A percentile compares a stretch with the other conserved stretches of the same genome.
These are phyloP conservation scores for Orychophragmus violaceus DNA, from an alignment of 345 rosid genomes.

Conservation along the genomic window DNA sequence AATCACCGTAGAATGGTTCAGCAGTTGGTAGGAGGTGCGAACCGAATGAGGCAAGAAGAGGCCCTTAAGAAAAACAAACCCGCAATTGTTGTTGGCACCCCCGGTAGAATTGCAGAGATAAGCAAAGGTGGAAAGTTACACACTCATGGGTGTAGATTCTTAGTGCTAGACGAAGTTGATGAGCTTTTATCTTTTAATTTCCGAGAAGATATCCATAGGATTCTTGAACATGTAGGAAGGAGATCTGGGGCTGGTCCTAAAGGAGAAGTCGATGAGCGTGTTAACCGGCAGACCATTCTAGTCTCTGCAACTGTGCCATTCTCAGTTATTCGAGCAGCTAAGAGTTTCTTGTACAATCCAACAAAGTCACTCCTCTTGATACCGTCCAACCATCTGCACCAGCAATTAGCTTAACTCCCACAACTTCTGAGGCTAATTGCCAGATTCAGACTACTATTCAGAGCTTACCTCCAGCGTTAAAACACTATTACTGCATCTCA, in stretches of 20 bases:
- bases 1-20: constrained; percentile 69
- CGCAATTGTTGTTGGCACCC: constrained; percentile 82
- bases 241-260: constrained; percentile 52
- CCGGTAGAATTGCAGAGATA: constrained; percentile 89
- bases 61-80: constrained; percentile 93
- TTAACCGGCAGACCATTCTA: constrained; percentile 51
- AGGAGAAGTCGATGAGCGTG: constrained; percentile 29
- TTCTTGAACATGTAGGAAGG: constrained; percentile 79
- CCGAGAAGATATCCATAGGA: constrained; percentile 84
- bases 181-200: constrained; percentile 88
- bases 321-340: constrained; percentile 86
- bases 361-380: constrained; percentile 56
- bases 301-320: constrained; percentile 95
- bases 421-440: constrained; percentile 32
- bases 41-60: constrained; percentile 93
- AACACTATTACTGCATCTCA: constrained; percentile 67
- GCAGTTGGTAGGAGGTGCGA: constrained; percentile 97
- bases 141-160: constrained; percentile 75
- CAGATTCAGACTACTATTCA: constrained; percentile 51
- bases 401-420: constrained; percentile 33
- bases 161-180: constrained; percentile 91
- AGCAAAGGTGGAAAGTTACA: constrained; percentile 92
- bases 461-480: constrained; percentile 81
- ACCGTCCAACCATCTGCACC: constrained; percentile 45
- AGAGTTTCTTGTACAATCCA: constrained; percentile 82